These are phyloP conservation scores for Kwoniella newhampshirensis DNA, from an alignment of 768 basidiomycete species.

Conservation along the genomic window DNA sequence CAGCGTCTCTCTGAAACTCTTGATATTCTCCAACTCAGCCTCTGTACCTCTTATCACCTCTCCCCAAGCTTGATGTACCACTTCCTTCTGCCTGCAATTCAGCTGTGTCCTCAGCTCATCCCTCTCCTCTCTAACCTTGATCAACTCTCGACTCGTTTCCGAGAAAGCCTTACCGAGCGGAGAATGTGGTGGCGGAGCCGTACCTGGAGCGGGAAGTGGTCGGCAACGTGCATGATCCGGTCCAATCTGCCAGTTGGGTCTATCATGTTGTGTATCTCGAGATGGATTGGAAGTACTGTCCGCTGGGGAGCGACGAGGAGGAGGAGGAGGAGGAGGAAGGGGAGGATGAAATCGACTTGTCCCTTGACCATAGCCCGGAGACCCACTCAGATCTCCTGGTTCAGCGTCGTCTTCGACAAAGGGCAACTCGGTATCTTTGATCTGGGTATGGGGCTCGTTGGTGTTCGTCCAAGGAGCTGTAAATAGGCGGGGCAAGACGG, in stretches of 20 bases:
- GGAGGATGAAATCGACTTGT: no score
- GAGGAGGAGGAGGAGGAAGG: no score
- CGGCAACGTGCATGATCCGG: no score
- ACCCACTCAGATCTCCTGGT: background rate
- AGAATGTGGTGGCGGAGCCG: no score
- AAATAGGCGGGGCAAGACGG: background rate
- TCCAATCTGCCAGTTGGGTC: no score
- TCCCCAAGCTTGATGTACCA: constrained; percentile 1
- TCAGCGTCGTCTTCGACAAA: constrained; percentile 6
- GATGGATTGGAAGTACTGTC: no score
- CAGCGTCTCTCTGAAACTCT: background rate
- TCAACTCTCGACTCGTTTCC: no score
- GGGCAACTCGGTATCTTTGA: constrained; percentile 17
- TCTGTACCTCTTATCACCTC: constrained; percentile 10
- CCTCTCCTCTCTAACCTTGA: background rate
- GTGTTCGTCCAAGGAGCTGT: background rate
- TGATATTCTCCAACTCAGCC: constrained; percentile 6
- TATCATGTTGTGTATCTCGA: no score
- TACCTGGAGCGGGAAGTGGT: no score
- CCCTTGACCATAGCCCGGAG: background rate
- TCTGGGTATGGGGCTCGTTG: constrained; percentile 1
- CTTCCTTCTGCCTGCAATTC: background rate
- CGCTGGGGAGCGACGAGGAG: no score
- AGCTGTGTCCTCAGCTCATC: background rate
- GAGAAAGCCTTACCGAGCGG: no score